Conservation (phyloP, 148 eudicot species). For the Fallopia convolvulus region DNA sequence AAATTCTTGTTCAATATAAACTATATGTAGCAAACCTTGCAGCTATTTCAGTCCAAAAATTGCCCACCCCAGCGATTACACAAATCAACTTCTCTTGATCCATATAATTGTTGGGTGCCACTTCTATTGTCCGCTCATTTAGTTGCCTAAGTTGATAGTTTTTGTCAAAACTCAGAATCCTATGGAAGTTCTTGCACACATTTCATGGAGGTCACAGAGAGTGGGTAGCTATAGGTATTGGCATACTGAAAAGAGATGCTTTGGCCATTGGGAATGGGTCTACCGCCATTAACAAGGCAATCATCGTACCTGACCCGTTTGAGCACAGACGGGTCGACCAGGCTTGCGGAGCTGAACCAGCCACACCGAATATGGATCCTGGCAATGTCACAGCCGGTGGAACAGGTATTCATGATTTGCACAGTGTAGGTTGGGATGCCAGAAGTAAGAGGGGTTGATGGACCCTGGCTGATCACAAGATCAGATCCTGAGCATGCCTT, state of each 20-base stretch:
- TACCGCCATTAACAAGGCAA: slow-evolving; percentile 15
- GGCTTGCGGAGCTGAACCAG: slow-evolving; percentile 20
- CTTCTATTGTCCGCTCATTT: background rate
- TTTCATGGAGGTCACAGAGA: slow-evolving; percentile 12
- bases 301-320: slow-evolving; percentile 14
- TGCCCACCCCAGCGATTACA: background rate
- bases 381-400: slow-evolving; percentile 9
- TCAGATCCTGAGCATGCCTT: slow-evolving; percentile 8
- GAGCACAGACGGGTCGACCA: slow-evolving; percentile 13
- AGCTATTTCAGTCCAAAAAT: slow-evolving; percentile 2
- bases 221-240: slow-evolving; percentile 15
- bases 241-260: slow-evolving; percentile 19
- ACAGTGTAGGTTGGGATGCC: slow-evolving; percentile 21
- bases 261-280: slow-evolving; percentile 8
- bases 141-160: background rate
- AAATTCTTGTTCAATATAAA: background rate
- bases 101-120: slow-evolving; percentile 10
- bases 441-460: slow-evolving; percentile 12
- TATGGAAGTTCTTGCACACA: slow-evolving; percentile 6
- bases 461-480: slow-evolving; percentile 10
- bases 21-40: background rate
- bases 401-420: slow-evolving; percentile 9
- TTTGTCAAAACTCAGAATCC: background rate
- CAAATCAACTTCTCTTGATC: slow-evolving; percentile 3
- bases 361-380: slow-evolving; percentile 13